Evolutionary conservation across 192 early-diverging fungal species (phyloP).

Genomic region (Coemansia sp.): DNA sequence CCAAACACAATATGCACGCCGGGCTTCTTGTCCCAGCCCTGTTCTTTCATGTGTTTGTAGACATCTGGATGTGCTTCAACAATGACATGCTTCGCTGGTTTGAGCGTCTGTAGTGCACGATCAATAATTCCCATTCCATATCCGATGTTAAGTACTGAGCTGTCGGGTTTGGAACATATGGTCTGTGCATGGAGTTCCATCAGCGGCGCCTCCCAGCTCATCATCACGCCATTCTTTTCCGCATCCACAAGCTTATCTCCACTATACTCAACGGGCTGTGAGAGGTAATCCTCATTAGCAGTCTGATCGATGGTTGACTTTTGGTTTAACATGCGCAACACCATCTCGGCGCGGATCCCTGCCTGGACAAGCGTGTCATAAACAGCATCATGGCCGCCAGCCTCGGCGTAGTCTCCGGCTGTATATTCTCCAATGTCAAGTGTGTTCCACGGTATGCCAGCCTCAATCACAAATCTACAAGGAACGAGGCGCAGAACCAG

Average conservation of each 20-base stretch:
- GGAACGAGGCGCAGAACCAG: neutral
- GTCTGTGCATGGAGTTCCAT: slow-evolving; percentile 87
- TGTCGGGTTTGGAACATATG: slow-evolving; percentile 57
- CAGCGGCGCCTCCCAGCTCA: slow-evolving; percentile 94
- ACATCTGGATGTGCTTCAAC: slow-evolving; percentile 98
- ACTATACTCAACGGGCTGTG: slow-evolving; percentile 75
- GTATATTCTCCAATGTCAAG: slow-evolving; percentile 72
- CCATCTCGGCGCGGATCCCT: slow-evolving; percentile 80
- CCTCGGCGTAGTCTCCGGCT: slow-evolving; percentile 81
- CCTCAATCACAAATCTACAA: slow-evolving; percentile 51
- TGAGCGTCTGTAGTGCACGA: slow-evolving; percentile 69
- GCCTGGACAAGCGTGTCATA: slow-evolving; percentile 82
- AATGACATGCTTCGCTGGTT: slow-evolving; percentile 78
- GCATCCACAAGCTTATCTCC: slow-evolving; percentile 80
- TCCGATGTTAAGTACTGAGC: slow-evolving; percentile 52
- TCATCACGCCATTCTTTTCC: slow-evolving; percentile 93
- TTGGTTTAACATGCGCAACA: slow-evolving; percentile 61
- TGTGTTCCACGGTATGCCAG: slow-evolving; percentile 83
- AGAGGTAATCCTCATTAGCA: slow-evolving; percentile 77
- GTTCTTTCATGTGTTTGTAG: slow-evolving; percentile 76
- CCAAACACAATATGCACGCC: slow-evolving; percentile 86
- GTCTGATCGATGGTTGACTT: slow-evolving; percentile 51
- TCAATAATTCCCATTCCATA: slow-evolving; percentile 95
- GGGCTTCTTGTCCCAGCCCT: slow-evolving; percentile 85
- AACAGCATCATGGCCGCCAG: slow-evolving; percentile 63